Base-by-base conservation (phyloP, 345 rosid genomes). In the Punica granatum region DNA sequence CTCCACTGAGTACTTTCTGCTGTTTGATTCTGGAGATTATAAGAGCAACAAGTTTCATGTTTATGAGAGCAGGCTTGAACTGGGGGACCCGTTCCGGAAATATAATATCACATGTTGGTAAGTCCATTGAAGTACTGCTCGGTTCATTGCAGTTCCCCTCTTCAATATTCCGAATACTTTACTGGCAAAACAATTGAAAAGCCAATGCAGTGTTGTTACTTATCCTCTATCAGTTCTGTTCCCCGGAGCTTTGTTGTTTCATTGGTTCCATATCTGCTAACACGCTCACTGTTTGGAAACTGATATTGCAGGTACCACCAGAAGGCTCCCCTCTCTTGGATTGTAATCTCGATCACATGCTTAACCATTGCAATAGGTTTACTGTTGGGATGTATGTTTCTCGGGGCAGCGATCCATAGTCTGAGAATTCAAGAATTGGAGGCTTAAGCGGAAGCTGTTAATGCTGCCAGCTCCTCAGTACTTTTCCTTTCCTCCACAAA, bases 361-460 rank as follows among this genome's bases (percentile, higher is more conserved):
- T 28, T 28, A 13, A 64, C 49, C 35, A 0, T 64, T 11, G 34
- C 67, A 33, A 11, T 44, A 13, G 2, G 68, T 65, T 44, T 6
- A 35, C 1, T 65, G 0, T n/a, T 6, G 0, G 0, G 56, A 44
- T 42, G 58, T 1, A 37, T 43, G 39, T 35, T 65, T 9, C 36
- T 0, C 25, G 68, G 39, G 28, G 41, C 6, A 0, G 68, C 58
- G 0, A 31, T 46, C 25, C 28, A 32, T 16, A 43, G 0, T 0
- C 59, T 53, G 31, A 53, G 59, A 53, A 53, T 53, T 46, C 68
- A 0, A 1, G 68, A 53, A 31, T 65, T 44, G 68, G 68, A 19
- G 25, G 19, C 26, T 31, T 37, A 31, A 13, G 19, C 53, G 23
- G 18, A 21, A 25, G 53, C 0, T 31, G 33, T 34, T 0, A 31